A percentile compares a stretch with the other conserved stretches of the same genome.
Conservation (phyloP, 1,139 yeast genomes). For the Lodderomyces margitis region DNA sequence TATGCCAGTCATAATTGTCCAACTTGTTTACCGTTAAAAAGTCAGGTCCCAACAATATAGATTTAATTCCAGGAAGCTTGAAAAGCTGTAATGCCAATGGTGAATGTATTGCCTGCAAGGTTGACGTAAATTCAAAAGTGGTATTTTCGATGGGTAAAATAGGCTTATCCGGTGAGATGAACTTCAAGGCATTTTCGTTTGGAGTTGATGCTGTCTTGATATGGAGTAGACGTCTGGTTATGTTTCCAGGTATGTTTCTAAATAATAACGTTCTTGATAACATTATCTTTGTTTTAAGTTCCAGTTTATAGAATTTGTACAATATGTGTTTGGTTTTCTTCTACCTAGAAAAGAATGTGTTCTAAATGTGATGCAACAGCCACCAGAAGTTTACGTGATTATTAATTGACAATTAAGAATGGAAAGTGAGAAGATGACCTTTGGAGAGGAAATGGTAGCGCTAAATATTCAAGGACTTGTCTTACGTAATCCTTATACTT, state of each 20-base stretch:
- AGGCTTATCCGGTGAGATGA: constrained; percentile 50
- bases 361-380: too few species aligned
- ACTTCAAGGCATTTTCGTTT: constrained; percentile 88
- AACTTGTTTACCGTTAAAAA: constrained; percentile 48
- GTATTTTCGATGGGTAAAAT: constrained; percentile 66
- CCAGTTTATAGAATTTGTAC: too few species aligned
- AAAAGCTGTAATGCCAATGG: constrained; percentile 81
- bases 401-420: neutral
- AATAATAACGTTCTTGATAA: neutral
- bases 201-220: constrained; percentile 67
- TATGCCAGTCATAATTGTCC: constrained; percentile 48
- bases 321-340: too few species aligned
- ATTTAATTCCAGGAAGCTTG: constrained; percentile 78
- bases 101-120: constrained; percentile 71
- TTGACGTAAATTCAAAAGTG: constrained; percentile 63
- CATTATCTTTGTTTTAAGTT: neutral
- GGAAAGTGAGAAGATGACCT: neutral
- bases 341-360: neutral
- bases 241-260: neutral
- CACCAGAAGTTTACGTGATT: too few species aligned
- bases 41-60: constrained; percentile 81
- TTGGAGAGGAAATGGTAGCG: neutral
- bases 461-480: neutral
- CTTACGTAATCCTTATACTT: neutral
- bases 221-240: constrained; percentile 3